phyloP scores from a whole-genome alignment of 106 monocot genomes.

The Dendrobium officinale region DNA sequence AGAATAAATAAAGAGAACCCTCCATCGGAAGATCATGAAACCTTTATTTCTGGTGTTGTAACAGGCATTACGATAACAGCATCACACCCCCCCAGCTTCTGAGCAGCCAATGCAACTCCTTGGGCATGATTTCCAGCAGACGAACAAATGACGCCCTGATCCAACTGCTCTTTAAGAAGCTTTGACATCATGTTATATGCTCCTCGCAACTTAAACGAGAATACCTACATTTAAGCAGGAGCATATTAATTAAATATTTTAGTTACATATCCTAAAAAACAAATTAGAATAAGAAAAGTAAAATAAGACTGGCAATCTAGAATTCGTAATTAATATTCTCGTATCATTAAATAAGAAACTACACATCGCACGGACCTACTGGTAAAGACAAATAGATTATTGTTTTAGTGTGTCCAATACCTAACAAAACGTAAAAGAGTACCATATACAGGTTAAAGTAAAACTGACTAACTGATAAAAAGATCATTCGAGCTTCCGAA shows the following conservation, averaged over 20 bases:
- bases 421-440: not conserved
- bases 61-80: constrained; percentile 97
- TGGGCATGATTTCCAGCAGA: constrained; percentile 99
- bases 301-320: not conserved
- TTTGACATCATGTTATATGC: constrained; percentile 99
- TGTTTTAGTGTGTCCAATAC: not conserved
- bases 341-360: not conserved
- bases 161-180: constrained; percentile 63
- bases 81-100: constrained; percentile 56
- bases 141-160: constrained; percentile 89
- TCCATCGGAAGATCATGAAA: constrained; percentile 5
- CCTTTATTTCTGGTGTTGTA: constrained; percentile 98
- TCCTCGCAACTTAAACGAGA: constrained; percentile 95
- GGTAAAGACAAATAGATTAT: not conserved
- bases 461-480: not conserved
- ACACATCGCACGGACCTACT: not conserved
- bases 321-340: not conserved
- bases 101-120: constrained; percentile 85
- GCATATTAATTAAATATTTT: constrained; percentile 1
- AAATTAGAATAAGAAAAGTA: not conserved
- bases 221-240: constrained; percentile 46
- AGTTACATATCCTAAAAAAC: not conserved
- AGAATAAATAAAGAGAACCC: not conserved
- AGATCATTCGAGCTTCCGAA: not conserved
- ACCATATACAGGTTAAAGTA: not conserved